Percentiles rank a stretch among this genome's conserved stretches.
These are phyloP conservation scores for Pseudogymnoascus sp. DNA, from an alignment of 2,329 filamentous ascomycete genomes.

Conservation along the genomic window DNA sequence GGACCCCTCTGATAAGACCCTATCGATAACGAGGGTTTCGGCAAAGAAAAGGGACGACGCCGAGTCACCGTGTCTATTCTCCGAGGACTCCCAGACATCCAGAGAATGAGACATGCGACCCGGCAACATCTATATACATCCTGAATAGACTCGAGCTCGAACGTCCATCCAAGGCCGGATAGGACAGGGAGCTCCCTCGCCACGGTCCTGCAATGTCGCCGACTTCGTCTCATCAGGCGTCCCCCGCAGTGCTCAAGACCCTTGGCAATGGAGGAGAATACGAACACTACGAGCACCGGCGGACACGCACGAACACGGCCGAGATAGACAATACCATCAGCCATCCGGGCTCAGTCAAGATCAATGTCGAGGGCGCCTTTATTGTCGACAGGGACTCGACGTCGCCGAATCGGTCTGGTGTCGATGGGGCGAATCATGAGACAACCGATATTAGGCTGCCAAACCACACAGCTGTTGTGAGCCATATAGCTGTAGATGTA, in stretches of 20 bases:
- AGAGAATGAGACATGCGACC: not conserved
- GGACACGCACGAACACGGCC: slow-evolving; percentile 29
- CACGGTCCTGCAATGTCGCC: slow-evolving; percentile 3
- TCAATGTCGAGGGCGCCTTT: slow-evolving; percentile 94
- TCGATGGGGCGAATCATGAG: slow-evolving; percentile 52
- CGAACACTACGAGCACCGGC: slow-evolving; percentile 6
- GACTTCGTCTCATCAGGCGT: not conserved
- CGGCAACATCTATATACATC: not conserved
- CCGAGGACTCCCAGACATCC: not conserved
- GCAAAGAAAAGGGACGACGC: slow-evolving; percentile 8
- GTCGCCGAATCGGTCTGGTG: slow-evolving; percentile 38
- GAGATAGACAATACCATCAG: slow-evolving; percentile 38
- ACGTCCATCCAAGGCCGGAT: slow-evolving; percentile 4
- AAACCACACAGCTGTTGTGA: slow-evolving; percentile 90
- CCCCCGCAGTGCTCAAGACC: slow-evolving; percentile 5
- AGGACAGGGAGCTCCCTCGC: slow-evolving; percentile 2
- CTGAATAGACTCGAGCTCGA: slow-evolving; percentile 6
- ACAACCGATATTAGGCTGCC: slow-evolving; percentile 93
- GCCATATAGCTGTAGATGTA: slow-evolving; percentile 94
- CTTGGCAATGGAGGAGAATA: slow-evolving; percentile 6
- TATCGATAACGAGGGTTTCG: slow-evolving; percentile 7
- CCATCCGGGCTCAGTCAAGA: slow-evolving; percentile 69
- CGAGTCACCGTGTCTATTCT: not conserved
- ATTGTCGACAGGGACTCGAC: slow-evolving; percentile 77
- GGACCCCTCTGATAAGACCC: slow-evolving; percentile 6